Evolutionary conservation across 805 yeast species (phyloP).

Genomic region (Kluyveromyces starmeri): DNA sequence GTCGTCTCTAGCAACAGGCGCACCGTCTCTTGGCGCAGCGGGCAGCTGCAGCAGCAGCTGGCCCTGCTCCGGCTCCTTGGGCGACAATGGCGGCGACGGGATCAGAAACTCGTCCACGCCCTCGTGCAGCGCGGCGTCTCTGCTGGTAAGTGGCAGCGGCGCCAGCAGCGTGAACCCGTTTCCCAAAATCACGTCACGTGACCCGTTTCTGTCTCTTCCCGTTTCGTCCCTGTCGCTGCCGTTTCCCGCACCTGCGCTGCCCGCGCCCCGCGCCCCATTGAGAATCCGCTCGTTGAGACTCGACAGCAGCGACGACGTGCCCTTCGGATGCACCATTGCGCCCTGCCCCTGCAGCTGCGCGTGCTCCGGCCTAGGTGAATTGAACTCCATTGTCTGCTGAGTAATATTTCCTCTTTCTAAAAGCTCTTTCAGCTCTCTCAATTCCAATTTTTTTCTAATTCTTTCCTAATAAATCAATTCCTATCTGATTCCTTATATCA

Average conservation of each 20-base stretch:
- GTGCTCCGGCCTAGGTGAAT: constrained; percentile 29
- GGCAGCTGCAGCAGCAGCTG: constrained; percentile 4
- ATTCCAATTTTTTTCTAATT: too few species aligned
- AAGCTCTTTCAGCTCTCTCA: too few species aligned
- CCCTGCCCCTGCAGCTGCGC: constrained; percentile 18
- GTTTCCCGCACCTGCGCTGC: not conserved
- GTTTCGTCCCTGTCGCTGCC: too few species aligned
- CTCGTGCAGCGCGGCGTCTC: constrained; percentile 1
- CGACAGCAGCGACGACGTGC: constrained; percentile 10
- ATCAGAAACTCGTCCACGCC: constrained; percentile 18
- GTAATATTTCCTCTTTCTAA: too few species aligned
- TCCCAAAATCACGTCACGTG: not conserved
- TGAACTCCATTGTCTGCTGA: constrained; percentile 24
- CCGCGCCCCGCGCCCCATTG: not conserved
- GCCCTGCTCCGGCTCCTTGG: constrained; percentile 10
- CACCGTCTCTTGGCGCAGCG: constrained; percentile 21
- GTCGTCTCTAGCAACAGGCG: not conserved
- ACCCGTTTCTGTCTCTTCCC: not conserved
- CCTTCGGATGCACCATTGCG: constrained; percentile 12
- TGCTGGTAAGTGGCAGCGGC: not conserved
- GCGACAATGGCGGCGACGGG: constrained; percentile 30
- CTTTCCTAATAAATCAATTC: too few species aligned
- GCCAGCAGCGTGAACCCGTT: constrained; percentile 5
- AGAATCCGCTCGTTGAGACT: constrained; percentile 2
- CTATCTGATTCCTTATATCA: too few species aligned